phyloP scores from a whole-genome alignment of 2,329 filamentous ascomycete species.

The Immersiporthe knoxdaviesiana region DNA sequence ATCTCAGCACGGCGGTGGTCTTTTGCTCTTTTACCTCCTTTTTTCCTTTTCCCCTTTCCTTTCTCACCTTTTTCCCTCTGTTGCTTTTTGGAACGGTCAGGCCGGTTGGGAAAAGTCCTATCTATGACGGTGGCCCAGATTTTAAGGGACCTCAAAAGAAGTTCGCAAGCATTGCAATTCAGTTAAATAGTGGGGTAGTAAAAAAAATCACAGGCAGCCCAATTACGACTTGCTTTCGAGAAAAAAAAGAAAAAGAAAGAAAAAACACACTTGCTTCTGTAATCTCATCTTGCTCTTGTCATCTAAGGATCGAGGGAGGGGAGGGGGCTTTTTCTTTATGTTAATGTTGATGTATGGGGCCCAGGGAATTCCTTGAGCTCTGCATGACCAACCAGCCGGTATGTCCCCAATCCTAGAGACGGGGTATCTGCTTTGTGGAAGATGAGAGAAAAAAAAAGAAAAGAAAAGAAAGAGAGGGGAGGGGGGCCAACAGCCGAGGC shows the following conservation, averaged over 20 bases:
- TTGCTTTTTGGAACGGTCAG: conserved; percentile 1
- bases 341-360: not conserved
- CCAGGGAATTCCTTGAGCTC: not conserved
- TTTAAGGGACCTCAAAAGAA: not conserved
- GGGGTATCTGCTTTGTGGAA: not conserved
- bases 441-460: not conserved
- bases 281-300: not conserved
- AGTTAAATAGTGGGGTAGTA: not conserved
- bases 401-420: not conserved
- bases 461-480: too few relatives aligned
- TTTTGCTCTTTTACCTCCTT: not conserved
- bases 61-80: not conserved
- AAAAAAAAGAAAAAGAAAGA: too few relatives aligned
- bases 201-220: not conserved
- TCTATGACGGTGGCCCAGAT: not conserved
- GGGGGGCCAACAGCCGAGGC: not conserved
- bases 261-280: not conserved
- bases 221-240: not conserved
- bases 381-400: not conserved
- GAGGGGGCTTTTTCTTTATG: not conserved
- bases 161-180: conserved; percentile 2
- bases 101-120: conserved; percentile 12
- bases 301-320: not conserved
- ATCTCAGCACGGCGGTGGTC: too few relatives aligned
- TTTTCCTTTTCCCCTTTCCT: not conserved